These are phyloP conservation scores for Colletotrichum tanaceti DNA, from an alignment of 2,329 filamentous ascomycete species.

Conservation along the genomic window DNA sequence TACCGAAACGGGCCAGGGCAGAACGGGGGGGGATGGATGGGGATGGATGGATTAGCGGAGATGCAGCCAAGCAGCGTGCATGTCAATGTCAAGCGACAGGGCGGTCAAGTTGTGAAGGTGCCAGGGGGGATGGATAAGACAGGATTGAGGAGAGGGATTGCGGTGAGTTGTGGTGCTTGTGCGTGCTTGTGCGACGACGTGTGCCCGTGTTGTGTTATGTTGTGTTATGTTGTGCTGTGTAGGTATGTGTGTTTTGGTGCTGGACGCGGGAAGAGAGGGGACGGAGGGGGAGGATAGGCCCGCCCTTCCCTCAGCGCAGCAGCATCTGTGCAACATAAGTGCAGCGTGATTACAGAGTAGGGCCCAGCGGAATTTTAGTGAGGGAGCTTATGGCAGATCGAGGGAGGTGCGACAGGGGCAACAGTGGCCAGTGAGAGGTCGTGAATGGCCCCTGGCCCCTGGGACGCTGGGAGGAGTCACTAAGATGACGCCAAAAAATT, in stretches of 20 bases:
- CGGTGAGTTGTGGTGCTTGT: not conserved
- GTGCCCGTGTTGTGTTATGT: too few relatives aligned
- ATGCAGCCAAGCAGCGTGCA: slow-evolving; percentile 21
- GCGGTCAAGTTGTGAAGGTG: slow-evolving; percentile 33
- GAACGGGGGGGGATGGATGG: slow-evolving; percentile 27
- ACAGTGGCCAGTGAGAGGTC: slow-evolving; percentile 14
- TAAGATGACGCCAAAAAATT: slow-evolving; percentile 39
- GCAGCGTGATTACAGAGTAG: not conserved
- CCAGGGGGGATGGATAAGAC: slow-evolving; percentile 20
- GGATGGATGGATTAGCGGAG: slow-evolving; percentile 27
- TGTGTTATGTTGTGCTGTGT: not conserved
- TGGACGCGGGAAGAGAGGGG: not conserved
- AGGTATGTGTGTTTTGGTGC: slow-evolving; percentile 17
- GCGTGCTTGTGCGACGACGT: slow-evolving; percentile 11
- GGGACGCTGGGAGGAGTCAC: not conserved
- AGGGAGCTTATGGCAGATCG: slow-evolving; percentile 38
- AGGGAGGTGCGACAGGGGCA: slow-evolving; percentile 36
- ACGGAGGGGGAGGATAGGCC: not conserved
- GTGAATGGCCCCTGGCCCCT: slow-evolving; percentile 19
- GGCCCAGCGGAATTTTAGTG: slow-evolving; percentile 19
- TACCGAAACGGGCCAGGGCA: slow-evolving; percentile 37
- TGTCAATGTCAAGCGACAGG: slow-evolving; percentile 22
- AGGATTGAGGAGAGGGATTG: slow-evolving; percentile 12
- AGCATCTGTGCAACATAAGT: slow-evolving; percentile 4
- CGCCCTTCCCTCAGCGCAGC: not conserved